Conservation (phyloP, 257 asterid species). For the Perilla frutescens region DNA sequence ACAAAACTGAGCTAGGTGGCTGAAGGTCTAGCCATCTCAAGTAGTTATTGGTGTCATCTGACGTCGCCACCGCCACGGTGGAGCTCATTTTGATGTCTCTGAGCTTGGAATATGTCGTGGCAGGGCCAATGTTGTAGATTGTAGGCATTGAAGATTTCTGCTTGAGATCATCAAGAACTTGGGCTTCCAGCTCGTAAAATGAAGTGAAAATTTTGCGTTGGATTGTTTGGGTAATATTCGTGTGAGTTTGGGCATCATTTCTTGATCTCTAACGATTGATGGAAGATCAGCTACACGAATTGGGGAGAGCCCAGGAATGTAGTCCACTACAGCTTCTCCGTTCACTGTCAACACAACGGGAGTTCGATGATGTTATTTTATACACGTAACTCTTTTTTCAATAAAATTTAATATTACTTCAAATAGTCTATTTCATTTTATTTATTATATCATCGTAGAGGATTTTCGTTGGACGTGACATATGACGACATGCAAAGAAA, state of each 20-base stretch:
- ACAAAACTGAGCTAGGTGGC: conserved; percentile 55
- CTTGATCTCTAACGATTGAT: conserved; percentile 6
- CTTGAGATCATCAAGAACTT: conserved; percentile 43
- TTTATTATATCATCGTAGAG: too few relatives aligned
- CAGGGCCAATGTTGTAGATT: conserved; percentile 54
- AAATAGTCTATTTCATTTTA: too few relatives aligned
- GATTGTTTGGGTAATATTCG: conserved; percentile 1
- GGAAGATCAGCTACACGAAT: conserved; percentile 51
- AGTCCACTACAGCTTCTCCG: conserved; percentile 47
- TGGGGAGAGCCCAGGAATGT: conserved; percentile 62
- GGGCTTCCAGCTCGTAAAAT: conserved; percentile 52
- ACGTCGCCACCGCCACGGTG: too few relatives aligned
- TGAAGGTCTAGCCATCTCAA: conserved; percentile 60
- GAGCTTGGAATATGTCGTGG: conserved; percentile 37
- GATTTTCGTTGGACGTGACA: too few relatives aligned
- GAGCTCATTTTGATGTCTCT: background rate
- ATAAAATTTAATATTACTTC: too few relatives aligned
- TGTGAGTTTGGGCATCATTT: background rate
- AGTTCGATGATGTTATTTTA: too few relatives aligned
- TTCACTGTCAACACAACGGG: conserved; percentile 46
- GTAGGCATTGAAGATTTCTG: conserved; percentile 33
- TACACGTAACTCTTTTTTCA: too few relatives aligned
- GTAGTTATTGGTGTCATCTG: background rate
- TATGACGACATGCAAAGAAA: too few relatives aligned
- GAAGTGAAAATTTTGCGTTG: conserved; percentile 50